Base-by-base conservation (phyloP, 176 grass and related monocot species). In the Paspalum notatum region DNA sequence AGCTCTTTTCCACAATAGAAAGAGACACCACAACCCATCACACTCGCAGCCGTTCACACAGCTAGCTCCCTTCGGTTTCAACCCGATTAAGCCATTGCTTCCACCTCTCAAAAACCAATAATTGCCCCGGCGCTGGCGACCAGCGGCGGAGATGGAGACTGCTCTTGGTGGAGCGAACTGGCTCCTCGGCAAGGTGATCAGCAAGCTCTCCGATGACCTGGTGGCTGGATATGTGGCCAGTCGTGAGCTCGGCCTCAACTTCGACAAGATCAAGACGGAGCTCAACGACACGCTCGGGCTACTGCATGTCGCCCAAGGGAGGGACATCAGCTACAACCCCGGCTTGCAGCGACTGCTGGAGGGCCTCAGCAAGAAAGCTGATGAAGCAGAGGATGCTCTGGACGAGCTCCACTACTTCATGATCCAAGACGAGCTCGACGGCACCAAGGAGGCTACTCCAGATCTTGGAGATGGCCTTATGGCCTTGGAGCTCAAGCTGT, bases 391-490 rank as follows among this genome's bases (percentile, higher is more conserved):
- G 51, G 72, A 76, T 20, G 78, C 53, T 12, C 66, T 81, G 16
- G 78, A 81, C 17, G 78, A 70, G 66, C 66, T 81, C 22, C 71
- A 76, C 49, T 84, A 84, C 62, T 84, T 84, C 62, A 57, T 57
- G 40, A 84, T 76, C 16, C 72, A 59, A 14, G 82, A 84, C 72
- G 15, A 76, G 62, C 41, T 84, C 50, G 51, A 76, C 3, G 82
- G 72, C 25, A 76, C 82, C 20, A 25, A 12, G 0, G 18, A 84
- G 6, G 73, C 53, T 2, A 0, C 39, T 1, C 40, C 5, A 0
- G 40, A 75, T 3, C 2, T 75, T 8, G 61, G 22, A 6, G 62
- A 26, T 32, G 50, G n/a, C 51, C 21, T 69, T 15, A 26, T 32
- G 50, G n/a, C 51, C 21, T 69, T 15, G 6, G 5, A 5, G 8